phyloP scores from a whole-genome alignment of 75 land plant species.

The Cryptomeria japonica region DNA sequence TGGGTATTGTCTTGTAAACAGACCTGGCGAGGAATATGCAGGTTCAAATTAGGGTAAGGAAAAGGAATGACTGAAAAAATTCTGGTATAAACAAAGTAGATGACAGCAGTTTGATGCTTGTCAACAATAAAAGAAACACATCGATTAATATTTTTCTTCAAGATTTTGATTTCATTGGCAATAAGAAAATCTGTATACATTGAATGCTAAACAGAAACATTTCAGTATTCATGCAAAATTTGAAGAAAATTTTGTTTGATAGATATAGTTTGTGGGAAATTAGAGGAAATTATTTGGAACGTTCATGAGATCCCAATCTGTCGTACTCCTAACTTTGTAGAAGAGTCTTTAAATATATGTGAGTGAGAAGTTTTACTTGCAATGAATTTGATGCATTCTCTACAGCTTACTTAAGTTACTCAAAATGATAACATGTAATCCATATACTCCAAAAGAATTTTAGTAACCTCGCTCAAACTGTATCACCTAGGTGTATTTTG shows the following conservation, averaged over 20 bases:
- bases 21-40: slow-evolving; percentile 51
- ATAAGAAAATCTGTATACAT: neutral
- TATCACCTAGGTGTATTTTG: neutral
- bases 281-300: neutral
- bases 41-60: neutral
- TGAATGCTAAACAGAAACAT: neutral
- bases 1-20: slow-evolving; percentile 93
- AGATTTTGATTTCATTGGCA: neutral
- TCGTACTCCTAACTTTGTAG: neutral
- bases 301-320: neutral
- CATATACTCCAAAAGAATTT: neutral
- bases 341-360: neutral
- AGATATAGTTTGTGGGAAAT: neutral
- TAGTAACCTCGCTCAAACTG: neutral
- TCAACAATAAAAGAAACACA: neutral
- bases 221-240: neutral
- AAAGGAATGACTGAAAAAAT: neutral
- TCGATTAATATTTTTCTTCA: neutral
- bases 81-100: neutral
- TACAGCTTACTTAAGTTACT: neutral
- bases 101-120: neutral
- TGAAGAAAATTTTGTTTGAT: neutral
- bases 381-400: neutral
- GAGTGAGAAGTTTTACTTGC: neutral
- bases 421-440: neutral